A percentile compares a stretch with the other conserved stretches of the same genome.
phyloP scores from a whole-genome alignment of 192 early-diverging fungal species.

The Coemansia sp. region DNA sequence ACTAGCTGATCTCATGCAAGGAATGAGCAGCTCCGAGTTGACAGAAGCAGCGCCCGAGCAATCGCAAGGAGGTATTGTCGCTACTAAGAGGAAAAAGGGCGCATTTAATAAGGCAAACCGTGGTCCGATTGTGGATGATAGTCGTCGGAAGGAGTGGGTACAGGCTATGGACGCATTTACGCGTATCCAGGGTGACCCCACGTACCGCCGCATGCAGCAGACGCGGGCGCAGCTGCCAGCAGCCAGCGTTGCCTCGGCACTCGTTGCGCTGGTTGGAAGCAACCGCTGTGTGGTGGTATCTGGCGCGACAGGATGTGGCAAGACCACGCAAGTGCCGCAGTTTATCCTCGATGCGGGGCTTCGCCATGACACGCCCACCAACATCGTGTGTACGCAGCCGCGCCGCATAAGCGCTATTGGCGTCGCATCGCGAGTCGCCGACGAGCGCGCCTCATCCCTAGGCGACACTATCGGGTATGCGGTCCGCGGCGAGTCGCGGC shows the following conservation, averaged over 20 bases:
- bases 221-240: constrained; percentile 28
- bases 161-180: constrained; percentile 16
- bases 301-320: constrained; percentile 57
- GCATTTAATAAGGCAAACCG: constrained; percentile 46
- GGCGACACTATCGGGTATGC: constrained; percentile 57
- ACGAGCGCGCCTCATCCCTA: constrained; percentile 50
- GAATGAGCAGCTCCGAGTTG: constrained; percentile 14
- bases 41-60: too few relatives aligned
- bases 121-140: not conserved
- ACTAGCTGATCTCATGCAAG: constrained; percentile 31
- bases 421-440: constrained; percentile 65
- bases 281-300: constrained; percentile 33
- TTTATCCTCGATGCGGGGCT: constrained; percentile 80
- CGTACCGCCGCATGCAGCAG: constrained; percentile 34
- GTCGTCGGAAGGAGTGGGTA: constrained; percentile 6
- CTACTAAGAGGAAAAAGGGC: too few relatives aligned
- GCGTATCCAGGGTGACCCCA: not conserved
- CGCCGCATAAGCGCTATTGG: constrained; percentile 77
- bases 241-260: not conserved
- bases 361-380: constrained; percentile 31
- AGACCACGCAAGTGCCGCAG: constrained; percentile 84
- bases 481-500: constrained; percentile 70
- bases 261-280: constrained; percentile 7
- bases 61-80: too few relatives aligned
- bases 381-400: constrained; percentile 91